Evolutionary conservation across 2,329 filamentous ascomycete species (phyloP), one percentile per base, ranked within the genome.

Genomic region (Hymenoscyphus fructigenus): DNA sequence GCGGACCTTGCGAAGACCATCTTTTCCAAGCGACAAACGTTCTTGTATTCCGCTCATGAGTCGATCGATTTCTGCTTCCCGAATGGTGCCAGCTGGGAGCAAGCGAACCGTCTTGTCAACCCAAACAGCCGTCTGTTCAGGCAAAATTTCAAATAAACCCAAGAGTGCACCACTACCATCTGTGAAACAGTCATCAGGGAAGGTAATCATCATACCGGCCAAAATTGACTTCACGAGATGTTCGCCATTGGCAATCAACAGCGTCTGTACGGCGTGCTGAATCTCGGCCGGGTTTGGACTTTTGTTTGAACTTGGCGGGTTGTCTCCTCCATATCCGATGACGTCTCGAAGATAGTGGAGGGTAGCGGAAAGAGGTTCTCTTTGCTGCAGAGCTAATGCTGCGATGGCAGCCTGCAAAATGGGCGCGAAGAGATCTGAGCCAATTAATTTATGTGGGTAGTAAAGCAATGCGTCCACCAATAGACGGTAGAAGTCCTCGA

Each of bases 131-230:
- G 93, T 92, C 74, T 95, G 85, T 62, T 86, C 82, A 0, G 95
- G 95, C 74, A 96, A 82, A 50, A 98, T 81, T 76, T 97, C 90
- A 75, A 99, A 97, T 69, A 98, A 83, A 3, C 90, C 89, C 66
- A 99, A 86, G 61, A 99, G 80, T n/a, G 97, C 92, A 4, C 93
- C 93, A 59, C 92, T 97, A 17, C 93, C 93, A 75, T 99, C 95
- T 0, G 93, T 89, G 75, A 98, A 96, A 79, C 93, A 97, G 77
- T 98, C 95, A 55, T 91, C 87, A 0, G 95, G 96, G 79, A 99
- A 99, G 0, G 91, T 96, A 76, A 97, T 97, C 94, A 99, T 98
- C 93, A 99, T 96, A 66, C 95, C 95, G 0, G 93, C 95, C 80
- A 99, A 84, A 65, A 96, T 89, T 68, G 93, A 91, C 78, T 97